phyloP scores from a whole-genome alignment of 352 stramenopile genomes.

The Globisporangium sylvaticum region DNA sequence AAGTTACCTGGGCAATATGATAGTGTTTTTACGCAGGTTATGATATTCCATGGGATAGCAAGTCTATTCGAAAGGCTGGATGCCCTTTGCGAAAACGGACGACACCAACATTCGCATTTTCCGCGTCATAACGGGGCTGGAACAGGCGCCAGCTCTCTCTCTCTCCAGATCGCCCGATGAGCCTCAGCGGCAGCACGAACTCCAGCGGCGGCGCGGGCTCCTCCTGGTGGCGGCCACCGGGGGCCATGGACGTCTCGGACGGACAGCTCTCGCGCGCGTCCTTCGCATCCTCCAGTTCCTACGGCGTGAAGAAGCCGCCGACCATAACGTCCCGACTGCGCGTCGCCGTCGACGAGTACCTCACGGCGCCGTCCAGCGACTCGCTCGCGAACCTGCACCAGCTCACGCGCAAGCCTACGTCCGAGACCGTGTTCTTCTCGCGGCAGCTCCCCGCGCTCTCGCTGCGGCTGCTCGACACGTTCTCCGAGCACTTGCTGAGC shows the following conservation, averaged over 20 bases:
- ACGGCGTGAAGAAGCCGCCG: constrained; percentile 12
- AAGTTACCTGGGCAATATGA: background rate
- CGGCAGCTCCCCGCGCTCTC: constrained; percentile 35
- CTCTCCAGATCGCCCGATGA: constrained; percentile 10
- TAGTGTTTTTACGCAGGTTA: background rate
- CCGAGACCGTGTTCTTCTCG: constrained; percentile 41
- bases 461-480: constrained; percentile 53
- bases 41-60: background rate
- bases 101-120: background rate
- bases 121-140: background rate
- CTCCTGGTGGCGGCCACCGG: constrained; percentile 38
- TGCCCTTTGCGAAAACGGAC: background rate
- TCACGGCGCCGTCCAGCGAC: constrained; percentile 27
- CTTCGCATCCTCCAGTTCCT: constrained; percentile 24
- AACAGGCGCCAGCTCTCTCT: background rate
- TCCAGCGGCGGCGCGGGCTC: constrained; percentile 11
- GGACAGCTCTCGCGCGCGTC: constrained; percentile 34
- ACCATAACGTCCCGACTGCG: constrained; percentile 25
- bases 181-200: constrained; percentile 8
- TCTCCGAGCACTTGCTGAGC: constrained; percentile 48
- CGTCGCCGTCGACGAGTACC: constrained; percentile 34
- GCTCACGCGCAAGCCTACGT: constrained; percentile 34
- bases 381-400: constrained; percentile 38
- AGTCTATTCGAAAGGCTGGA: background rate
- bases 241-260: constrained; percentile 41